Base-by-base conservation (phyloP, 139 green algal species). In the Spirogloea muscicola region DNA sequence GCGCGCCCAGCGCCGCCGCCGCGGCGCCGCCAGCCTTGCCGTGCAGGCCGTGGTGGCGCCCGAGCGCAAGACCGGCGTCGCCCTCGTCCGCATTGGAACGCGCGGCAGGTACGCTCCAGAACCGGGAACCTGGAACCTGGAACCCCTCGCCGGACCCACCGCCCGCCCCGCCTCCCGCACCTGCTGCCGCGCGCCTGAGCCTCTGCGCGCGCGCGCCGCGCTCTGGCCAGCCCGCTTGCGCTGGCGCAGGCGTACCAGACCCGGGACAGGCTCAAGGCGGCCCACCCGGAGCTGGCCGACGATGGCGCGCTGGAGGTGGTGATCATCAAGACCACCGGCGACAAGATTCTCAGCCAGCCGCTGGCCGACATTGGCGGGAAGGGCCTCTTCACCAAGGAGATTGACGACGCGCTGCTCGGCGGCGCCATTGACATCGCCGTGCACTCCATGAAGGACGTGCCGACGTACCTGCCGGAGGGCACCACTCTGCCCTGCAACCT, bases 391-490 rank as follows among this genome's bases (percentile, higher is more conserved):
- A 99, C 95, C 25, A 96, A 96, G 81, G 95, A 99, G 85, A 94
- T 99, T 72, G 95, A 99, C 60, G 95, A 98, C 36, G 95, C 95
- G 2, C 88, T 99, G 58, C 85, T 98, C 18, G 87, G 91, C 48
- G 89, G 90, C 27, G 86, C 89, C 63, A 90, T 98, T 25, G 94
- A 99, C 86, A 98, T 99, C 59, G 94, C 92, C 2, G 95, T 99
- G 49, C 95, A 99, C 85, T 98, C 94, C 48, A 98, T 99, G 94
- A 99, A 99, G 90, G 95, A 99, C 80, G 95, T 99, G 51, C 95
- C 95, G 5, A 99, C 95, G 2, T 99, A 98, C 84, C 83, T 99
- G 60, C 92, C 95, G 10, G 84, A 88, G 49, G 93, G 92, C 58
- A 97, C 88, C 37, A 85, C 98, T 16, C 86, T 99, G 73, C 92